Conservation (phyloP, 768 basidiomycete species). For the Suillus decipiens region DNA sequence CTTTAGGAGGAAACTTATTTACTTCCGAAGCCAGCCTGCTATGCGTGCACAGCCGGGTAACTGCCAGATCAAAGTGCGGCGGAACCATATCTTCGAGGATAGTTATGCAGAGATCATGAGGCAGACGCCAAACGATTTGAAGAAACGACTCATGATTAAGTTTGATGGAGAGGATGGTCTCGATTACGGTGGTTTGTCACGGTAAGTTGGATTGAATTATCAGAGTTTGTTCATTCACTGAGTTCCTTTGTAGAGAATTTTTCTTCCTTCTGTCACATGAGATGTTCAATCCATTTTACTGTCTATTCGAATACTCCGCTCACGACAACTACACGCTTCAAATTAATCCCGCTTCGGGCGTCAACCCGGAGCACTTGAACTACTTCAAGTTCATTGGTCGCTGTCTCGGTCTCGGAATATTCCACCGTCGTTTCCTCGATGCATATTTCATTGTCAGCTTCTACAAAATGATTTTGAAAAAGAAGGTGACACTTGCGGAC, state of each 20-base stretch:
- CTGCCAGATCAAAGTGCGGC: constrained; percentile 97
- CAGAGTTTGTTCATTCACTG: constrained; percentile 8
- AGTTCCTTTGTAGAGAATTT: constrained; percentile 74
- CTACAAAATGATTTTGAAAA: constrained; percentile 99
- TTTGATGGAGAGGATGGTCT: constrained; percentile 99
- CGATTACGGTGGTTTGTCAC: constrained; percentile 97
- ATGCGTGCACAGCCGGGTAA: constrained; percentile 98
- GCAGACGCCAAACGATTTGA: constrained; percentile 96
- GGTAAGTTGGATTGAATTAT: constrained; percentile 49
- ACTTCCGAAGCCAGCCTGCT: constrained; percentile 98
- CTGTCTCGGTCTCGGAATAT: constrained; percentile 93
- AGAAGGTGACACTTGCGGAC: constrained; percentile 93
- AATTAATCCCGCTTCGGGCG: constrained; percentile 97
- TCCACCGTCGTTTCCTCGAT: constrained; percentile 98
- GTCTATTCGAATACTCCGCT: constrained; percentile 98
- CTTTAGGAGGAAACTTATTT: constrained; percentile 98
- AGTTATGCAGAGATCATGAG: constrained; percentile 99
- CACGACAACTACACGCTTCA: constrained; percentile 99
- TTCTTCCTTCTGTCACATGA: constrained; percentile 99
- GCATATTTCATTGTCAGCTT: constrained; percentile 99
- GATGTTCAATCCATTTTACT: constrained; percentile 99
- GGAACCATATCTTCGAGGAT: constrained; percentile 99
- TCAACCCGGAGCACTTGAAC: constrained; percentile 98
- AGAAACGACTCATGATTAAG: constrained; percentile 99
- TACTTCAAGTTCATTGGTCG: constrained; percentile 99